These are phyloP conservation scores for Proliferodiscus dingleyae DNA, from an alignment of 2,329 filamentous ascomycete species.

Conservation along the genomic window DNA sequence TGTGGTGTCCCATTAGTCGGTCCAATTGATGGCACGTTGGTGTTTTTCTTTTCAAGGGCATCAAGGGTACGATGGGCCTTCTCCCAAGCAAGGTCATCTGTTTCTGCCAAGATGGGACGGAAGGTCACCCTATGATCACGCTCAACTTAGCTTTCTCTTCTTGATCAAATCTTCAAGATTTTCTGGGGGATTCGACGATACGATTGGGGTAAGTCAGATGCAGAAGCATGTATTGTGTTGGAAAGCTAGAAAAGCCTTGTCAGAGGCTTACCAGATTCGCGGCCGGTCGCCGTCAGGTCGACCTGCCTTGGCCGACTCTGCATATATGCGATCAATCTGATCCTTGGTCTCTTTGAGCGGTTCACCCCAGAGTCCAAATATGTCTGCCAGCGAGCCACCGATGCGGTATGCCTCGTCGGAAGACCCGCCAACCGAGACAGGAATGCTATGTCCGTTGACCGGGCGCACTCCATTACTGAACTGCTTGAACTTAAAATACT, in stretches of 20 bases:
- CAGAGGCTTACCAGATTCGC: slow-evolving; percentile 45
- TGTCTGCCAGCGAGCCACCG: slow-evolving; percentile 54
- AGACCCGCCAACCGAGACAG: slow-evolving; percentile 55
- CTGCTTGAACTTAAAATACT: slow-evolving; percentile 55
- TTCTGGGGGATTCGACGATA: too few relatives aligned
- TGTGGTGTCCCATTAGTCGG: slow-evolving; percentile 43
- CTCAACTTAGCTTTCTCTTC: too few relatives aligned
- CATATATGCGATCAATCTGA: slow-evolving; percentile 57
- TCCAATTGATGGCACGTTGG: slow-evolving; percentile 27
- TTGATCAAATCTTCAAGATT: too few relatives aligned
- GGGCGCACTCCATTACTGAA: slow-evolving; percentile 52
- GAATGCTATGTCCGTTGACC: slow-evolving; percentile 45
- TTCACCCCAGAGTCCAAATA: slow-evolving; percentile 61
- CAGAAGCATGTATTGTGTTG: too few relatives aligned
- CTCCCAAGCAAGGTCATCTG: slow-evolving; percentile 56
- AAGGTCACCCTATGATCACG: slow-evolving; percentile 46
- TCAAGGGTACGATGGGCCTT: slow-evolving; percentile 55
- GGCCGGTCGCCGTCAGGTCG: slow-evolving; percentile 44
- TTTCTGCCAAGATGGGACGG: slow-evolving; percentile 56
- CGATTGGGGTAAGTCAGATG: too few relatives aligned
- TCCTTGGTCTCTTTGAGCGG: slow-evolving; percentile 59
- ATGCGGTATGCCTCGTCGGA: slow-evolving; percentile 55
- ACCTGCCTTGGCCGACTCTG: slow-evolving; percentile 52
- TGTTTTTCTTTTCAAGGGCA: slow-evolving; percentile 39
- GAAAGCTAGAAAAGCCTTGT: too few relatives aligned